Base-by-base conservation (phyloP, 23 red algal genomes). In the Gracilaria gracilis region DNA sequence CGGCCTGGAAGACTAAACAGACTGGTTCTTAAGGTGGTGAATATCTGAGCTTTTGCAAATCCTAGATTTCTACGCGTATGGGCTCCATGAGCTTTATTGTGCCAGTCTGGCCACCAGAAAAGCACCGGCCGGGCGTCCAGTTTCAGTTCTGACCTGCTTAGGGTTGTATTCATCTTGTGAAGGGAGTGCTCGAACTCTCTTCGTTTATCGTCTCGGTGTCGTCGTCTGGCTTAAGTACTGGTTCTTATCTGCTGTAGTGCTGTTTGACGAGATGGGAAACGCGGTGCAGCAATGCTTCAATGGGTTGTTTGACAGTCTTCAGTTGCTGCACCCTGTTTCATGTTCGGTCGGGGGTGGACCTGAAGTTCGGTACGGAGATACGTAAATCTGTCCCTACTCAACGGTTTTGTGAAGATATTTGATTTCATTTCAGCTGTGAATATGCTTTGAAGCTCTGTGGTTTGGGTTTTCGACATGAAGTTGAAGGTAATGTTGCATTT, bases 321-420 rank as follows among this genome's bases (percentile, higher is more conserved):
- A 8, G 69, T 74, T 74, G 69, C 8, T 74, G 69, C 69, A 27
- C 8, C 34, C 17, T 23, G 8, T 24, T 74, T 24, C 8, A 11
- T 0, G 17, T 23, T 0, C 15, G 27, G 69, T 0, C 20, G 17
- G 17, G 0, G 0, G 69, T 12, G 13, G 21, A 74, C 34, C 8
- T 74, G 17, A 24, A 74, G 69, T 31, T 33, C 7, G 40, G 21
- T 20, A 14, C 69, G 12, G 36, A 74, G 69, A 21, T 19, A 7
- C 20, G 21, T 0, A 0, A 0, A 74, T n/a, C 50, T 0, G 55
- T 29, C 53, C 25, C 49, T 8, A 29, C n/a, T 0, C 8, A 83
- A 50, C 2, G 50, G 50, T 58, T 83, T 83, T 29, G 79, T 83
- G 79, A 83, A 58, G 48, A 83, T 29, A 8, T 65, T 50, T 7